Evolutionary conservation across 768 basidiomycete genomes (phyloP), one percentile per base, ranked within the genome.

Genomic region (Pleurotus giganteus): DNA sequence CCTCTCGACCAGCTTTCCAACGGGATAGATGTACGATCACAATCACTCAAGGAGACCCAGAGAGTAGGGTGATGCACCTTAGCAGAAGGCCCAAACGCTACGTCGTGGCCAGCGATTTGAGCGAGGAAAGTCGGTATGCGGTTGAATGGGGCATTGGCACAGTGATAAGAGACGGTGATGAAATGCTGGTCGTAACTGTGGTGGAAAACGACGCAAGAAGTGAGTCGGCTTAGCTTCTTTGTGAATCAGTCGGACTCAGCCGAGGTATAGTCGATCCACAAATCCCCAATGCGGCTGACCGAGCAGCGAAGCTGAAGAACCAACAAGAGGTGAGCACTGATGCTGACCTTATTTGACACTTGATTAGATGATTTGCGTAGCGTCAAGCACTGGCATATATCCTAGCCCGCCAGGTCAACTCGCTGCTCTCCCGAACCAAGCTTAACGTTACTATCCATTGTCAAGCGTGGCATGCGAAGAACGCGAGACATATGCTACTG

Each of bases 131-230:
- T 69, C 78, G 88, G 29, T 99, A 95, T 69, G 97, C 97, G 0
- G 84, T 98, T 4, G 95, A 98, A 69, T 99, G 96, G 97, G 93
- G 91, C 8, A 95, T 98, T 53, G 96, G 95, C 2, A 98, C 96
- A 0, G 96, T 98, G 2, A 73, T 97, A 57, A 75, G 94, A 58
- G 94, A 98, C 69, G 96, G 96, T 2, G 97, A 99, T 63, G 91
- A 95, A 70, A 74, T 94, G 86, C 78, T 95, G 57, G 79, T 98
- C 56, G 89, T 97, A 0, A 93, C 88, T 2, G 89, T 98, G 1
- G 85, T 91, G 46, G 97, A 99, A 69, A 95, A 92, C 60, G 97
- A 98, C 60, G 76, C 76, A 42, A 98, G 95, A 75, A 80, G 94
- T 91, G 60, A 56, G 83, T 67, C 24, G 11, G 21, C 17, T 41